Evolutionary conservation across 495 filamentous ascomycete genomes (phyloP).

Genomic region (Xylaria longipes): DNA sequence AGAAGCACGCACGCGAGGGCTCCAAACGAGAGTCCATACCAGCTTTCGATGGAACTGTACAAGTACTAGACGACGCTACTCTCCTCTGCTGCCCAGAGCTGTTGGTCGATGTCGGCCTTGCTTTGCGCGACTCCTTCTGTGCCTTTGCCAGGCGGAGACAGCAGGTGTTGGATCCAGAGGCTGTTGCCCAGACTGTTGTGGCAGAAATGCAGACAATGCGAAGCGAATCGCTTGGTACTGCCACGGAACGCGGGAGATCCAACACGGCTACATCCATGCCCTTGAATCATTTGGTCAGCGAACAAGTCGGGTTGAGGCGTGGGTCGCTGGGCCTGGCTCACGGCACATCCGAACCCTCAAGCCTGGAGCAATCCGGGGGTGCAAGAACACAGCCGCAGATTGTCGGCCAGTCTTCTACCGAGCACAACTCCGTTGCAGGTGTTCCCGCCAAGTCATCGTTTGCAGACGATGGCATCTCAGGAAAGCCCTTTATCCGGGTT

Average conservation of each 20-base stretch:
- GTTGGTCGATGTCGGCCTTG: constrained; percentile 48
- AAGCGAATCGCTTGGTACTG: constrained; percentile 29
- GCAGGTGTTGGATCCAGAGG: constrained; percentile 45
- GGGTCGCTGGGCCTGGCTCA: background rate
- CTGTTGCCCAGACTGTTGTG: constrained; percentile 51
- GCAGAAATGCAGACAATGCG: constrained; percentile 42
- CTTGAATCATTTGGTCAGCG: background rate
- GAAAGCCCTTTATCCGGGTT: constrained; percentile 53
- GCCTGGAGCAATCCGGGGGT: constrained; percentile 5
- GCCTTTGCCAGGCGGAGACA: constrained; percentile 48
- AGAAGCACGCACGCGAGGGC: constrained; percentile 41
- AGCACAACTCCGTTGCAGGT: constrained; percentile 20
- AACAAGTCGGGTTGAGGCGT: constrained; percentile 28
- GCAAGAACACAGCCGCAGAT: constrained; percentile 7
- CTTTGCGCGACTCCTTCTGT: constrained; percentile 53
- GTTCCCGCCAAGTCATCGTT: constrained; percentile 39
- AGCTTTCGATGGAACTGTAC: constrained; percentile 41
- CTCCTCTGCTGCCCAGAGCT: constrained; percentile 52
- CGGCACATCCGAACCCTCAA: background rate
- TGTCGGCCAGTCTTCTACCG: constrained; percentile 5
- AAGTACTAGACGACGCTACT: constrained; percentile 24
- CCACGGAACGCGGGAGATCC: constrained; percentile 28
- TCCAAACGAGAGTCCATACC: constrained; percentile 38
- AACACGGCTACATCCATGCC: constrained; percentile 29
- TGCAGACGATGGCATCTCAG: constrained; percentile 53